A percentile compares a stretch with the other conserved stretches of the same genome.
Evolutionary conservation across 768 basidiomycete species (phyloP).

Genomic region (Collybia sp.): DNA sequence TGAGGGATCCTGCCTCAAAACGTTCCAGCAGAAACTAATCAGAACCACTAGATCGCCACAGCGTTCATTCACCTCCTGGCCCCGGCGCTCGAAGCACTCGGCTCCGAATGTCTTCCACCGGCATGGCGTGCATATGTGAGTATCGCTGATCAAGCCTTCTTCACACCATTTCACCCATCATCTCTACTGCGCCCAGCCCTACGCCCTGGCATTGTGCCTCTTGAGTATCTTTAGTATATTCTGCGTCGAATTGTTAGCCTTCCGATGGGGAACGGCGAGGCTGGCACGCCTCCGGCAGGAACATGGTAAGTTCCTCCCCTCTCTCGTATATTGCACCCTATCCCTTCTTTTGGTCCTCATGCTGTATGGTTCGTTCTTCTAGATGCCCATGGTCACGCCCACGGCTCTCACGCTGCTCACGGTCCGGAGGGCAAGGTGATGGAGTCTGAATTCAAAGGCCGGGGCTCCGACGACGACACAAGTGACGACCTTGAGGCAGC

Average conservation of each 20-base stretch:
- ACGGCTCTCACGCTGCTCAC: slow-evolving; percentile 60
- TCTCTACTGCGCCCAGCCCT: slow-evolving; percentile 49
- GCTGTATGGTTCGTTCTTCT: slow-evolving; percentile 2
- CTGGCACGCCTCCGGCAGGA: slow-evolving; percentile 60
- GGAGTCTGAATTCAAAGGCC: slow-evolving; percentile 2
- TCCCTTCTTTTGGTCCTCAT: slow-evolving; percentile 1
- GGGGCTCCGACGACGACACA: slow-evolving; percentile 16
- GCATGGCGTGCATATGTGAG: slow-evolving; percentile 77
- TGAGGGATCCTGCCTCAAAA: slow-evolving; percentile 27
- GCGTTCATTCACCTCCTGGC: slow-evolving; percentile 82
- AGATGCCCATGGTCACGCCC: slow-evolving; percentile 68
- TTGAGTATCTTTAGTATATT: slow-evolving; percentile 81
- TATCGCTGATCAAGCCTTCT: slow-evolving; percentile 6
- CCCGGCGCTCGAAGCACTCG: slow-evolving; percentile 70
- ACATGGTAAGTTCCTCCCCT: slow-evolving; percentile 42
- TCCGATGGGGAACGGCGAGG: slow-evolving; percentile 78
- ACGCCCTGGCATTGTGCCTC: slow-evolving; percentile 77
- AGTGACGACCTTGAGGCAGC: slow-evolving; percentile 21
- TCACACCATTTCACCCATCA: neutral
- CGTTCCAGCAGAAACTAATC: slow-evolving; percentile 3
- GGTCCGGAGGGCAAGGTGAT: slow-evolving; percentile 48
- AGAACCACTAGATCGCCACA: slow-evolving; percentile 65
- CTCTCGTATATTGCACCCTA: slow-evolving; percentile 1
- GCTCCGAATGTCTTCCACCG: slow-evolving; percentile 61
- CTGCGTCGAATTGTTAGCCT: slow-evolving; percentile 79